Evolutionary conservation across 1,284 basidiomycete genomes (phyloP).

Genomic region (Calocybe gambosa): DNA sequence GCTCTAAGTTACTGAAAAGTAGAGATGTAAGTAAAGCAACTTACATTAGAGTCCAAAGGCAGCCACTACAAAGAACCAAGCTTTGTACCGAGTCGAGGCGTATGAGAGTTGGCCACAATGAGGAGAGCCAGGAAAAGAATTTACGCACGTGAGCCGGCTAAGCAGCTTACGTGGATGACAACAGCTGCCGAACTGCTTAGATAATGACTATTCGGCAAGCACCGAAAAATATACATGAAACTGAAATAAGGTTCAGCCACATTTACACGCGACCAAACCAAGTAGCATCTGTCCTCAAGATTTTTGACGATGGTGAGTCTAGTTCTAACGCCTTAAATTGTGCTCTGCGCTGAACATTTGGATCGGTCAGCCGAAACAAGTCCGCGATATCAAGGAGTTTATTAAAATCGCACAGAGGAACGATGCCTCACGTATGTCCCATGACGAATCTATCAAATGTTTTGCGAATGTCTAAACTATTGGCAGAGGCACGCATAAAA

Average conservation of each 20-base stretch:
- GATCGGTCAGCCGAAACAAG: constrained; percentile 82
- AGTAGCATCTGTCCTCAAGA: constrained; percentile 23
- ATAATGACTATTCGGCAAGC: no score
- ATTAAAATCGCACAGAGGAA: constrained; percentile 93
- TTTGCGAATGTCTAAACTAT: neutral
- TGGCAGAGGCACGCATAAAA: constrained; percentile 91
- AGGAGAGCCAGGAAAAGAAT: neutral
- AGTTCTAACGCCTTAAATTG: constrained; percentile 5
- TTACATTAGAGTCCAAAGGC: neutral
- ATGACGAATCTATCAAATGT: neutral
- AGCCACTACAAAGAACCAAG: neutral
- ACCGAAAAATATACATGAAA: constrained; percentile 19
- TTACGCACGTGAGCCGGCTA: constrained; percentile 9
- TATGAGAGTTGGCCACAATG: no score
- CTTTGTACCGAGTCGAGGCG: neutral
- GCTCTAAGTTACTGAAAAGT: neutral
- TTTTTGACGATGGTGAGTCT: constrained; percentile 31
- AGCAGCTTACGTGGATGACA: no score
- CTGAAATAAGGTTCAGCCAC: constrained; percentile 25
- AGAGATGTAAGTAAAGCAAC: constrained; percentile 6
- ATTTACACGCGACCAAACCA: constrained; percentile 12
- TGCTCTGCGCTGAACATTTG: constrained; percentile 1
- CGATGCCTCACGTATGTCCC: constrained; percentile 66
- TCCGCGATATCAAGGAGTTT: constrained; percentile 98
- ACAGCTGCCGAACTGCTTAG: no score